Conservation (phyloP, 1,284 basidiomycete species). For the Moesziomyces antarcticus region DNA sequence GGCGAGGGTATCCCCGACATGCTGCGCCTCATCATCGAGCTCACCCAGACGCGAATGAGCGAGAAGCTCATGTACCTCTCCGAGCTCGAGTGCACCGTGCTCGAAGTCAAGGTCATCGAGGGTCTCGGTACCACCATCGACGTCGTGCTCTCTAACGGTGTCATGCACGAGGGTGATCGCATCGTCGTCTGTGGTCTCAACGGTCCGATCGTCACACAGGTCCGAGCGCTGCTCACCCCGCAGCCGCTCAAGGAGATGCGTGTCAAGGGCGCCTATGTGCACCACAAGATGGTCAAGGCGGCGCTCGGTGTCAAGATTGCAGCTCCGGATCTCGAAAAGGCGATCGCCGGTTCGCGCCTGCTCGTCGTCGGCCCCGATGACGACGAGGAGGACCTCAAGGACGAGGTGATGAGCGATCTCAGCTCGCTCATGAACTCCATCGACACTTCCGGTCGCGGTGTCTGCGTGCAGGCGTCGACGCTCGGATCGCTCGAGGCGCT, state of each 20-base stretch:
- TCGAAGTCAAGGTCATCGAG: conserved; percentile 99
- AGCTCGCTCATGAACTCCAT: conserved; percentile 89
- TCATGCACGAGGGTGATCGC: conserved; percentile 89
- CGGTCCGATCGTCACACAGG: conserved; percentile 94
- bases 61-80: conserved; percentile 97
- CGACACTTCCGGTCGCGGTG: conserved; percentile 93
- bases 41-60: conserved; percentile 98
- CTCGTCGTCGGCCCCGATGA: conserved; percentile 92
- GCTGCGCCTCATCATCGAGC: conserved; percentile 96
- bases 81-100: conserved; percentile 97
- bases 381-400: conserved; percentile 92
- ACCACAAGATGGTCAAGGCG: conserved; percentile 97
- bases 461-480: conserved; percentile 97
- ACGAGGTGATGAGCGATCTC: conserved; percentile 96
- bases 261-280: conserved; percentile 97
- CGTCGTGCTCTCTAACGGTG: conserved; percentile 95
- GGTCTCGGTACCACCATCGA: conserved; percentile 98
- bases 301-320: conserved; percentile 97
- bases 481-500: conserved; percentile 97
- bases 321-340: conserved; percentile 96
- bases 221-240: conserved; percentile 93
- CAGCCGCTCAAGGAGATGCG: conserved; percentile 96
- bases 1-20: conserved; percentile 99
- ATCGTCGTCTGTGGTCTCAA: conserved; percentile 98
- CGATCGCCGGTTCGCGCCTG: conserved; percentile 96